These are phyloP conservation scores for Tremella yokohamensis DNA, from an alignment of 768 basidiomycete genomes.

Conservation along the genomic window DNA sequence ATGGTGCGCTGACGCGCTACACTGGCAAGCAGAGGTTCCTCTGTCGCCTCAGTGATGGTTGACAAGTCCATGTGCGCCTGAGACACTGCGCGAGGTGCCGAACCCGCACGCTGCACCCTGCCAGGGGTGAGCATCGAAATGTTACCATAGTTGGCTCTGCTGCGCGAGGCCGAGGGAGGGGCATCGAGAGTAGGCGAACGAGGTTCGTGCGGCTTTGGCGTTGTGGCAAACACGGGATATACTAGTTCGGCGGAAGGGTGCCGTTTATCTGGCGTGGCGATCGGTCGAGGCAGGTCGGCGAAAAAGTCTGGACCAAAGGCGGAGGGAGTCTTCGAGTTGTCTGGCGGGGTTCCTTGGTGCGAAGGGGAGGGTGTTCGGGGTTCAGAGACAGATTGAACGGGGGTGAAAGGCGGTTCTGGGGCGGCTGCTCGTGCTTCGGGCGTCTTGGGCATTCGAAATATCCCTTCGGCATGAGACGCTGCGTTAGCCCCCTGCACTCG, in stretches of 20 bases:
- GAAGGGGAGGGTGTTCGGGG: slow-evolving; percentile 38
- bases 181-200: slow-evolving; percentile 29
- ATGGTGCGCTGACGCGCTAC: not conserved
- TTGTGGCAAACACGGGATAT: slow-evolving; percentile 34
- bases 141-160: not conserved
- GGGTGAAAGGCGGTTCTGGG: slow-evolving; percentile 4
- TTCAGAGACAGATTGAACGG: not conserved
- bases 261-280: not conserved
- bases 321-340: slow-evolving; percentile 27
- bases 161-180: slow-evolving; percentile 20
- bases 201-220: slow-evolving; percentile 34
- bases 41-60: slow-evolving; percentile 20
- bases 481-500: slow-evolving; percentile 4
- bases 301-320: slow-evolving; percentile 24
- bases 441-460: slow-evolving; percentile 12
- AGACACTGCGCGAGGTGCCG: slow-evolving; percentile 21
- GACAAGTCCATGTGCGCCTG: slow-evolving; percentile 26
- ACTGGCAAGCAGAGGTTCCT: slow-evolving; percentile 2
- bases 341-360: slow-evolving; percentile 29
- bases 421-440: not conserved
- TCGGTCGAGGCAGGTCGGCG: slow-evolving; percentile 9
- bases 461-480: slow-evolving; percentile 9
- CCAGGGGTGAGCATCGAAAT: slow-evolving; percentile 28
- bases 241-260: slow-evolving; percentile 3
- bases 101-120: slow-evolving; percentile 4